Conservation (phyloP, 805 yeast genomes). For the Yamadazyma philogaea region DNA sequence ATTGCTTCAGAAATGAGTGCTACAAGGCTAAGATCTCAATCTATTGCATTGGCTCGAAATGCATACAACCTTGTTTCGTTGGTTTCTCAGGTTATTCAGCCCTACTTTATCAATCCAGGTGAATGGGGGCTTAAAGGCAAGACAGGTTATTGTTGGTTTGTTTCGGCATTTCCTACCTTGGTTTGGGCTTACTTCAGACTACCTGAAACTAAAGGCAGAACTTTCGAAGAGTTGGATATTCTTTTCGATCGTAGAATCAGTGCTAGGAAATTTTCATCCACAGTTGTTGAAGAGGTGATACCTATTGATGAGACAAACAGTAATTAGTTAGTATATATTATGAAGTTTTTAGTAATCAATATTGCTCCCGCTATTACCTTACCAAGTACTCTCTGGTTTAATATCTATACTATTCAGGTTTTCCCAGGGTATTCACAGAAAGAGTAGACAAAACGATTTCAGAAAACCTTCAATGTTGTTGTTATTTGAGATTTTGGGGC, state of each 20-base stretch:
- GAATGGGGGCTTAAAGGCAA: slow-evolving; percentile 49
- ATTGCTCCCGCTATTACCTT: too few relatives aligned
- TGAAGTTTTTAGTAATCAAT: too few relatives aligned
- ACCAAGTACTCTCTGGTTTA: too few relatives aligned
- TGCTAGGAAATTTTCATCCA: slow-evolving; percentile 21
- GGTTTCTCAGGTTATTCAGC: slow-evolving; percentile 37
- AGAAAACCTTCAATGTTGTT: too few relatives aligned
- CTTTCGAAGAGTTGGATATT: slow-evolving; percentile 35
- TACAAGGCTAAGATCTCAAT: slow-evolving; percentile 36
- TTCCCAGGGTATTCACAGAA: too few relatives aligned
- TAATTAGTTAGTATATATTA: too few relatives aligned
- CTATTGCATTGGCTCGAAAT: slow-evolving; percentile 32
- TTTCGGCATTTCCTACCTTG: slow-evolving; percentile 19
- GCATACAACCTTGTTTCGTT: slow-evolving; percentile 28
- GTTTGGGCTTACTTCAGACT: slow-evolving; percentile 22
- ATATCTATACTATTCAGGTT: too few relatives aligned
- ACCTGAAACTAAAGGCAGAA: slow-evolving; percentile 39
- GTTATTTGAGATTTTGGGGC: too few relatives aligned
- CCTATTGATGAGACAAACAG: slow-evolving; percentile 17
- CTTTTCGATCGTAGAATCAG: slow-evolving; percentile 26
- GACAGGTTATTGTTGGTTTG: slow-evolving; percentile 49
- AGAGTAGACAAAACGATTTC: too few relatives aligned
- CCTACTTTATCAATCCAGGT: slow-evolving; percentile 49
- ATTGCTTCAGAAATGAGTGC: slow-evolving; percentile 42
- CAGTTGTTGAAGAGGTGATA: slow-evolving; percentile 9